Conservation (phyloP, 1,284 basidiomycete genomes). For the Erythrobasidium hasegawianum region DNA sequence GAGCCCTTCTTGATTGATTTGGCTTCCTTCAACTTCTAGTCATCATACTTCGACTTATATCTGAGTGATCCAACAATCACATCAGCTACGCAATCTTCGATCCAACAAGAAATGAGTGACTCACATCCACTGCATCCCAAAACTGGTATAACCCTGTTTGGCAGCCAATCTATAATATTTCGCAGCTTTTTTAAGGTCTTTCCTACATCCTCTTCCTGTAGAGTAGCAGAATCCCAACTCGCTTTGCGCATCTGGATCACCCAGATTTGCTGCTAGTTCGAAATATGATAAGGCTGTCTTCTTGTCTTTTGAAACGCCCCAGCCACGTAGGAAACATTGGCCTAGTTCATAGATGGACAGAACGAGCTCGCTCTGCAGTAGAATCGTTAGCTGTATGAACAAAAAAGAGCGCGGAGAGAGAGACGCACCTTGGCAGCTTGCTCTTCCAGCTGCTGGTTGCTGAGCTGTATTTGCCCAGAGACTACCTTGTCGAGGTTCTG, state of each 20-base stretch:
- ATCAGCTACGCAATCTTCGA: too few relatives aligned
- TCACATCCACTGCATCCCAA: conserved; percentile 57
- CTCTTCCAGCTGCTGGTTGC: conserved; percentile 44
- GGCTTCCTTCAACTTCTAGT: too few relatives aligned
- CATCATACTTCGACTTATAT: conserved; percentile 32
- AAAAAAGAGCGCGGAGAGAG: too few relatives aligned
- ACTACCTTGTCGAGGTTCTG: conserved; percentile 61
- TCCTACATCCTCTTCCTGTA: conserved; percentile 84
- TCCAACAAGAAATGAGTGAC: too few relatives aligned
- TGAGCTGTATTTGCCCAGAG: conserved; percentile 52
- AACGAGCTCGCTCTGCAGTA: conserved; percentile 69
- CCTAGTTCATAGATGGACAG: conserved; percentile 87
- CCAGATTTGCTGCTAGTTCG: conserved; percentile 72
- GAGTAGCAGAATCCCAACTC: conserved; percentile 75
- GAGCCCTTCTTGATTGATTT: too few relatives aligned
- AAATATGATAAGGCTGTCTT: conserved; percentile 67
- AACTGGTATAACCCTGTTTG: conserved; percentile 69
- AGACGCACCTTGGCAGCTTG: conserved; percentile 55
- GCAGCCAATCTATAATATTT: conserved; percentile 84
- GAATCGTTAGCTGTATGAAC: too few relatives aligned
- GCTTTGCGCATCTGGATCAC: conserved; percentile 79
- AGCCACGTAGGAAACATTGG: conserved; percentile 85
- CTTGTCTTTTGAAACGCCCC: conserved; percentile 80
- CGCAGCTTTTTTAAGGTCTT: conserved; percentile 77
- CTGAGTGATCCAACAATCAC: too few relatives aligned